Base-by-base conservation (phyloP, 352 stramenopile species). In the Thalassiosira ordinaria region DNA sequence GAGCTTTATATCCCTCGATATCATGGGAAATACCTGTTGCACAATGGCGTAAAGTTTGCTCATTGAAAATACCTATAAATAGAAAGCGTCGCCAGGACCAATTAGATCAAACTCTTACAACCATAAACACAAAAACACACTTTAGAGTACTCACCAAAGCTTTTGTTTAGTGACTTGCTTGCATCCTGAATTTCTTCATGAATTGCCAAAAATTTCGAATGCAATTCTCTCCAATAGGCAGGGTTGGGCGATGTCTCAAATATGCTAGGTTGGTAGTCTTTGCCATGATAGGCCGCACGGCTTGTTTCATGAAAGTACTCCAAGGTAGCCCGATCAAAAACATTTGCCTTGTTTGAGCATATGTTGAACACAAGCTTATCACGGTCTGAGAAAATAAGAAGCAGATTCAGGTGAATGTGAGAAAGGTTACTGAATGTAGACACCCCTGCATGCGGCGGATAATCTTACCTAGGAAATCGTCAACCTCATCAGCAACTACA, bases 331-430 rank as follows among this genome's bases (percentile, higher is more conserved):
- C 56, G 20, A 49, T 86, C 71, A 62, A 90, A 90, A 29, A 77
- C 20, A 78, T 90, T 90, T 8, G 73, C 68, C 49, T 86, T 88
- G 64, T 90, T 90, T 13, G 71, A 88, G 60, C 80, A 88, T 39
- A 90, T 88, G 51, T 90, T 90, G 78, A 90, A 90, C 7, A 90
- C 84, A 31, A 90, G 80, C 64, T 90, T 90, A 57, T 90, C 80
- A 2, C 84, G 74, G 61, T 90, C 82, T 77, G 46, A 44, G 47
- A 60, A 56, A 76, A 57, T 27, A 66, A 41, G 29, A 47, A 47
- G 20, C 37, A 61, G 31, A 62, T 1, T 47, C 6, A 49, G 53
- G 29, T 46, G n/a, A 62, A 41, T 14, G 35, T 29, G 24, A 61
- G 49, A 41, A 59, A 37, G 18, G 22, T 57, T 1, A 7, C 14